These are phyloP conservation scores for Phaeophleospora eucalypticola DNA, from an alignment of 2,329 filamentous ascomycete species.

Conservation along the genomic window DNA sequence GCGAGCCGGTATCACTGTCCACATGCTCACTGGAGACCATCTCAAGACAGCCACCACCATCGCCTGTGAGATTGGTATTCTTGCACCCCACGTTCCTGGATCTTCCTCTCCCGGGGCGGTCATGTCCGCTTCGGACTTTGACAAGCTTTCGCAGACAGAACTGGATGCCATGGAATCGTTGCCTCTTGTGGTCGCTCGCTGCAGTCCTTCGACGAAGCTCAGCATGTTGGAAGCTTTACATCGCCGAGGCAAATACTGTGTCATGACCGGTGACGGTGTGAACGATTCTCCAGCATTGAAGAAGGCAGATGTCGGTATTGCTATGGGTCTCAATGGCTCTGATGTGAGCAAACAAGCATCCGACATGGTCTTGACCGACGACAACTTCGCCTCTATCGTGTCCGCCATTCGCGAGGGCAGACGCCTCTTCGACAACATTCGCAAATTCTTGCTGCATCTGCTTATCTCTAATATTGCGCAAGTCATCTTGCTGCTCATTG, in stretches of 20 bases:
- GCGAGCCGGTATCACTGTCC: constrained; percentile 45
- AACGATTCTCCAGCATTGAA: constrained; percentile 46
- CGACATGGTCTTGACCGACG: constrained; percentile 44
- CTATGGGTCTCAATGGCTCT: constrained; percentile 42
- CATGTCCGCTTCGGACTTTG: constrained; percentile 45
- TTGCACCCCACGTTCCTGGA: constrained; percentile 26
- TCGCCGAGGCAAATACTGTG: constrained; percentile 38
- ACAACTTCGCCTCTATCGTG: constrained; percentile 45
- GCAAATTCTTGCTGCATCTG: constrained; percentile 47
- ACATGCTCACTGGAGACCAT: constrained; percentile 49
- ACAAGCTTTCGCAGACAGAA: constrained; percentile 40
- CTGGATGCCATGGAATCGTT: constrained; percentile 40
- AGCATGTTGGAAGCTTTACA: constrained; percentile 47
- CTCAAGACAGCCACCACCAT: constrained; percentile 45
- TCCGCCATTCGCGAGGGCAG: constrained; percentile 45
- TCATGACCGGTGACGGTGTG: constrained; percentile 46
- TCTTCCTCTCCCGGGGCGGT: constrained; percentile 33
- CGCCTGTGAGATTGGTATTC: constrained; percentile 45
- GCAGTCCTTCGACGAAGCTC: constrained; percentile 45
- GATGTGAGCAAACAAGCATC: constrained; percentile 45
- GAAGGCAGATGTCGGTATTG: constrained; percentile 44
- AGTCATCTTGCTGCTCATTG: constrained; percentile 45
- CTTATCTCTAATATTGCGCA: constrained; percentile 48
- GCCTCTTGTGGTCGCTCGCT: constrained; percentile 45
- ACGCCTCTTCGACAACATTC: constrained; percentile 50